Evolutionary conservation across 116 monocot genomes (phyloP).

Genomic region (Iris pallida): DNA sequence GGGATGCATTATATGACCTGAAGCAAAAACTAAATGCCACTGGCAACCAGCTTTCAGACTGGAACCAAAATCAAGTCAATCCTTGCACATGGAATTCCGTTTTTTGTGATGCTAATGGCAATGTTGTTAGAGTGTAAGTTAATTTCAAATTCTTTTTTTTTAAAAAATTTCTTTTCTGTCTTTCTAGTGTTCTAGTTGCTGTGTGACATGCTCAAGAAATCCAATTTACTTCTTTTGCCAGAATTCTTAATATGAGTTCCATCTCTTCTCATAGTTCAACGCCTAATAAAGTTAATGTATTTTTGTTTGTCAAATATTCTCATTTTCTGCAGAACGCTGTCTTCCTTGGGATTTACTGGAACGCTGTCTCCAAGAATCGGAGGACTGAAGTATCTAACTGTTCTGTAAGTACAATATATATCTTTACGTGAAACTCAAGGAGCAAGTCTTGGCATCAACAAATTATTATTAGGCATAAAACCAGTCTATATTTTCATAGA

Average conservation of each 20-base stretch:
- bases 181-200: not conserved
- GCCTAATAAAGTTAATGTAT: conserved; percentile 1
- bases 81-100: conserved; percentile 87
- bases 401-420: conserved; percentile 49
- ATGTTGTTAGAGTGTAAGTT: conserved; percentile 79
- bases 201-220: not conserved
- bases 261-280: not conserved
- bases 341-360: conserved; percentile 85
- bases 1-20: conserved; percentile 72
- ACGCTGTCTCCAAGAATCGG: conserved; percentile 76
- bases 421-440: not conserved
- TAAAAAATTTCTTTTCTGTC: not conserved
- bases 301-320: conserved; percentile 1
- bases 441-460: not conserved
- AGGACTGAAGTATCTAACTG: conserved; percentile 45
- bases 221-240: not conserved
- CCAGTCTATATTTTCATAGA: not conserved
- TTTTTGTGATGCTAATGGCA: conserved; percentile 62
- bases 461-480: not conserved
- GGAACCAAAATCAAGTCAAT: conserved; percentile 79
- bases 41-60: conserved; percentile 62
- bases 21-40: conserved; percentile 58
- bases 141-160: conserved; percentile 4
- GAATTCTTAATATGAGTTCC: not conserved
- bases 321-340: conserved; percentile 51